Evolutionary conservation across 805 yeast species (phyloP).

Genomic region (Zygosaccharomyces kombuchaensis): DNA sequence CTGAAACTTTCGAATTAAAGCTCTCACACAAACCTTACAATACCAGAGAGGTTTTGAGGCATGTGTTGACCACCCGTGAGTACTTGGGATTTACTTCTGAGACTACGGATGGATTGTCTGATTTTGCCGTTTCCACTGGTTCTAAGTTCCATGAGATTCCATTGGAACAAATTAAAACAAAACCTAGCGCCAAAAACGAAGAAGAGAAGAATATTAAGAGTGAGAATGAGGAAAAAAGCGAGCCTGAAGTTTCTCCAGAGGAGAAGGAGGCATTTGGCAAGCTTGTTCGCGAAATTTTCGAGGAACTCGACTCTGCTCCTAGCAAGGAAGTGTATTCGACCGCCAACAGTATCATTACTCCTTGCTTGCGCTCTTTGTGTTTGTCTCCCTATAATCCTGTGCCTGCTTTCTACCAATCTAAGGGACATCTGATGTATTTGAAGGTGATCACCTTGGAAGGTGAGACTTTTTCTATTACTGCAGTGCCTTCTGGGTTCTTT

Average conservation of each 20-base stretch:
- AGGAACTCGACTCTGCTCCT: conserved; percentile 16
- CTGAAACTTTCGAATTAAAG: conserved; percentile 20
- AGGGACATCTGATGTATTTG: conserved; percentile 80
- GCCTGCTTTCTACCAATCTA: conserved; percentile 52
- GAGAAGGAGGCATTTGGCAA: conserved; percentile 27
- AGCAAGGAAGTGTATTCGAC: conserved; percentile 19
- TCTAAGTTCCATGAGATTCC: conserved; percentile 29
- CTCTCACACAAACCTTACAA: conserved; percentile 26
- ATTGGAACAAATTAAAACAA: conserved; percentile 21
- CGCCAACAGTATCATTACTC: conserved; percentile 27
- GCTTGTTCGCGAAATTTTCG: conserved; percentile 24
- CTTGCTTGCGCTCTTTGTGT: conserved; percentile 53
- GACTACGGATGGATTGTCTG: conserved; percentile 31
- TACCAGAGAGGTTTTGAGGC: conserved; percentile 31
- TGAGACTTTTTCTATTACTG: conserved; percentile 72
- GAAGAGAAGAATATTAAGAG: conserved; percentile 8
- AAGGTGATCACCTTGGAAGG: conserved; percentile 74
- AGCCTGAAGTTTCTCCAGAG: conserved; percentile 27
- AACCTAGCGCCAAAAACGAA: conserved; percentile 11
- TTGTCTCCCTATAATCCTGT: conserved; percentile 87
- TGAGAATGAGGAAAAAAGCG: conserved; percentile 10
- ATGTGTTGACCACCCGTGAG: conserved; percentile 31
- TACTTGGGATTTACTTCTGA: conserved; percentile 34
- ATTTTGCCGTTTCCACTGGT: conserved; percentile 33
- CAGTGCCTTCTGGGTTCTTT: conserved; percentile 73